These are phyloP conservation scores for Trapa incisa DNA, from an alignment of 345 rosid species.

Conservation along the genomic window DNA sequence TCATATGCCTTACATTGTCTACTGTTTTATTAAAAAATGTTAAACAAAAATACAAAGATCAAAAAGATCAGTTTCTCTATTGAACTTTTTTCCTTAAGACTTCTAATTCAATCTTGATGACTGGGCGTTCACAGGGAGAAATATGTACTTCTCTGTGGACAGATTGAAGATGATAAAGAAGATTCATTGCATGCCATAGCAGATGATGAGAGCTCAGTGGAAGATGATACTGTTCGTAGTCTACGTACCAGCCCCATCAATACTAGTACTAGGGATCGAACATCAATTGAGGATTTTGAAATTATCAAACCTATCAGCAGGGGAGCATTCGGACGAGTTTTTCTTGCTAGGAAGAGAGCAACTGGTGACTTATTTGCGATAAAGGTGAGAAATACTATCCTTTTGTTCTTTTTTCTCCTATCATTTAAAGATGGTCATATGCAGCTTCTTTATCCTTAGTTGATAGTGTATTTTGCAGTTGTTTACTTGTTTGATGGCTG, in stretches of 20 bases:
- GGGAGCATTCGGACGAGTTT: constrained; percentile 93
- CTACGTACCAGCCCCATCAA: constrained; percentile 79
- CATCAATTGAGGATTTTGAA: constrained; percentile 95
- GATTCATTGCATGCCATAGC: constrained; percentile 43
- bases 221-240: constrained; percentile 71
- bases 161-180: constrained; percentile 68
- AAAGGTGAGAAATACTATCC: constrained; percentile 36
- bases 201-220: constrained; percentile 77
- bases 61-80: background rate
- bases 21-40: background rate
- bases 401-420: background rate
- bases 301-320: constrained; percentile 95
- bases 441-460: background rate
- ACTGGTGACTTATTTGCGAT: constrained; percentile 94
- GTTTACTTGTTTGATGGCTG: background rate
- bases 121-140: constrained; percentile 49
- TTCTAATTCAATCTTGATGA: background rate
- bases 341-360: constrained; percentile 79
- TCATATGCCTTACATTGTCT: background rate
- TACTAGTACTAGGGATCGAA: constrained; percentile 64
- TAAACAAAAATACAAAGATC: background rate
- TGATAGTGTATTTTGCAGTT: background rate
- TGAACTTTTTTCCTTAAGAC: background rate
- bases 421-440: background rate
- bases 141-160: constrained; percentile 65